Base-by-base conservation (phyloP, 345 rosid genomes). In the Eutrema yunnanense region DNA sequence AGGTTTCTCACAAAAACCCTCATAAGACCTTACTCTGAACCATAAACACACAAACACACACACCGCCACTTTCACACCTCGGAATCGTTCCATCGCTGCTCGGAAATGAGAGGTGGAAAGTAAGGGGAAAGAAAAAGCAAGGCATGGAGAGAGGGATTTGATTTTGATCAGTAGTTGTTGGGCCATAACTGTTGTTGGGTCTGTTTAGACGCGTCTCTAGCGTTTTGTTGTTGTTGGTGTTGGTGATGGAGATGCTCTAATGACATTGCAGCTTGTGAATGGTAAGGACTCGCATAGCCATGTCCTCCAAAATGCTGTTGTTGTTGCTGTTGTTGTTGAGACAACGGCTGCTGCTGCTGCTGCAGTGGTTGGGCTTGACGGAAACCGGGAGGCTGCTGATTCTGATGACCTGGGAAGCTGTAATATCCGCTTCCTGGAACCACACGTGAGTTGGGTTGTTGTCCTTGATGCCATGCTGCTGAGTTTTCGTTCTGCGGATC, bases 361-460 rank as follows among this genome's bases (percentile, higher is more conserved):
- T 72, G 69, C 16, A 50, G 34, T 50, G 61, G 77, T 55, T 54
- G 71, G 9, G 80, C 87, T 84, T 93, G 98, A 32, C 95, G 83
- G 58, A 81, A 85, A 30, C 83, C 90, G 11, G 74, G 84, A 42
- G 88, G 88, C 71, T 88, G 97, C 79, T 93, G 98, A 76, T 82
- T 88, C 79, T 93, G 98, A 65, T 88, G 97, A 60, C 96, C 87
- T 69, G 87, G 96, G 79, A 87, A 93, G 84, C 85, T 82, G 86
- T 88, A 90, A 81, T 87, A 88, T 68, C 86, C 85, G 83, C 78
- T 88, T 14, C 78, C 85, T 2, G 89, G 90, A 69, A 82, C 83
- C 9, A 84, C 90, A 50, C 94, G 83, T 0, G 89, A 85, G 56
- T 87, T 92, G 4, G 83, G 81, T 48, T 58, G 74, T 58, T 70